Conservation (phyloP, 306 rosid genomes). For the Inga leiocalycina region DNA sequence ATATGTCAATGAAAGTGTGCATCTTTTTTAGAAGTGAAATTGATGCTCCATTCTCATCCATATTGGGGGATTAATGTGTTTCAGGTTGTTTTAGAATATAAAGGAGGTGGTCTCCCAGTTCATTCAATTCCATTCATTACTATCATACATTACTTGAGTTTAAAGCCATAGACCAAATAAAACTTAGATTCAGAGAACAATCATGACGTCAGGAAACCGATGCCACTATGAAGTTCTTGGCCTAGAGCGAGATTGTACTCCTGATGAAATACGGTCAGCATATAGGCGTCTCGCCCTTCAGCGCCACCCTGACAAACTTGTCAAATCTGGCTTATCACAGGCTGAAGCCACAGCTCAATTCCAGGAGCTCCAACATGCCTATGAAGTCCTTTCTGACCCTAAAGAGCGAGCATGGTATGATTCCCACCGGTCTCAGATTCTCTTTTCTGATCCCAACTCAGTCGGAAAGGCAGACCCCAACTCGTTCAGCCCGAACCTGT, state of each 20-base stretch:
- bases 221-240: constrained; percentile 96
- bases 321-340: constrained; percentile 74
- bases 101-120: not conserved
- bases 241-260: constrained; percentile 53
- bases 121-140: not conserved
- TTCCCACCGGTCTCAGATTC: constrained; percentile 93
- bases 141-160: not conserved
- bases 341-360: constrained; percentile 85
- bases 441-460: constrained; percentile 73
- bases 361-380: constrained; percentile 92
- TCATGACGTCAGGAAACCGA: constrained; percentile 66
- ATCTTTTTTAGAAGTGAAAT: not conserved
- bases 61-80: not conserved
- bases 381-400: constrained; percentile 93
- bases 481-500: constrained; percentile 63
- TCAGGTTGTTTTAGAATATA: not conserved
- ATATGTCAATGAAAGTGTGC: not conserved
- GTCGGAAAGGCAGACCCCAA: constrained; percentile 38
- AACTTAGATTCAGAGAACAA: not conserved
- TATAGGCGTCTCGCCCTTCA: constrained; percentile 84
- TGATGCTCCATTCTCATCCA: not conserved
- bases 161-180: not conserved
- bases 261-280: constrained; percentile 80
- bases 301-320: constrained; percentile 96
- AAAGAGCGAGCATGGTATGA: constrained; percentile 98